Percentiles rank a stretch among this genome's conserved stretches.
These are phyloP conservation scores for Colletotrichum sidae DNA, from an alignment of 2,329 filamentous ascomycete genomes.

Conservation along the genomic window DNA sequence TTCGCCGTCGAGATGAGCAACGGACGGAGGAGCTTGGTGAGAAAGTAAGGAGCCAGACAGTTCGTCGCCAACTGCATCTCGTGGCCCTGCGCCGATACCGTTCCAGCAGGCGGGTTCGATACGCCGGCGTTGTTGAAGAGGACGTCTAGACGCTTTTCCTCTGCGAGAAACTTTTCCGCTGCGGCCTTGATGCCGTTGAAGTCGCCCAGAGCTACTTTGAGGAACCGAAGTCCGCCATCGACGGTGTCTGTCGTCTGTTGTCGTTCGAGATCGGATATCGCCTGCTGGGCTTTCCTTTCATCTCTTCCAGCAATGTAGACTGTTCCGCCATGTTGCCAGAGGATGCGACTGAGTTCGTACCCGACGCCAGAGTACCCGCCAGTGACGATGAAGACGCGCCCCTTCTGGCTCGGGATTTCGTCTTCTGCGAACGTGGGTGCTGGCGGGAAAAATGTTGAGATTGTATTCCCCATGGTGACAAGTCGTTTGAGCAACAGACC, in stretches of 20 bases:
- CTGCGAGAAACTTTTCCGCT: constrained; percentile 43
- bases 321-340: constrained; percentile 61
- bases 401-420: neutral
- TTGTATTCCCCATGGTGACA: neutral
- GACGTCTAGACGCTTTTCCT: constrained; percentile 47
- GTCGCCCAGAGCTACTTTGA: constrained; percentile 53
- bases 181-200: constrained; percentile 43
- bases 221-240: constrained; percentile 50
- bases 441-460: constrained; percentile 6
- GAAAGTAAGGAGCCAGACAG: constrained; percentile 40
- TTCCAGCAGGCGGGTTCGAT: constrained; percentile 38
- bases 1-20: constrained; percentile 24
- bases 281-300: constrained; percentile 49
- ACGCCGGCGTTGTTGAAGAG: constrained; percentile 54
- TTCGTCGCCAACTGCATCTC: constrained; percentile 42
- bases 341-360: constrained; percentile 58
- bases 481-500: no score
- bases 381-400: constrained; percentile 56
- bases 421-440: neutral
- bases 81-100: constrained; percentile 43
- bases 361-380: constrained; percentile 51
- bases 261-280: constrained; percentile 53
- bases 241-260: constrained; percentile 42
- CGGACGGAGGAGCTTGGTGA: constrained; percentile 41
- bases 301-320: constrained; percentile 63